Evolutionary conservation across 139 green algal species (phyloP).

Genomic region (Chlorella sp.): DNA sequence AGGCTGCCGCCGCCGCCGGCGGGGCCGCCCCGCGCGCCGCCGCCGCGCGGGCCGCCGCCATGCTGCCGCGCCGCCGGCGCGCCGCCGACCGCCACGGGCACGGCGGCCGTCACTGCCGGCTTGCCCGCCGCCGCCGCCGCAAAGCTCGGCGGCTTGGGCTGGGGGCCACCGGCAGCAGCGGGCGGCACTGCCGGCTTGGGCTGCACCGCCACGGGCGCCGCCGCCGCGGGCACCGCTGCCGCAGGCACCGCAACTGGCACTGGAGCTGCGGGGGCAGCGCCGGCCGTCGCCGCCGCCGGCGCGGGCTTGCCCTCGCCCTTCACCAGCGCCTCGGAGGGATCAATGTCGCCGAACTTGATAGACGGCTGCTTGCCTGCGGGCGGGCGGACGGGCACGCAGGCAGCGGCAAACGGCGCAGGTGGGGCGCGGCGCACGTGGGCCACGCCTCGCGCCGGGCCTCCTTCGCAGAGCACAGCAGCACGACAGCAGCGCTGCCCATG

Average conservation of each 20-base stretch:
- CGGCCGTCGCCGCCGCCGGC: no score
- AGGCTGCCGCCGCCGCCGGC: no score
- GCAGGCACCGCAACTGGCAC: neutral
- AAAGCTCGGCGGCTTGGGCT: slow-evolving; percentile 15
- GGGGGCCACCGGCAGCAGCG: neutral
- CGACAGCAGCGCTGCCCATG: neutral
- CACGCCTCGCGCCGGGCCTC: no score
- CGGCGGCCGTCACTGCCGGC: neutral
- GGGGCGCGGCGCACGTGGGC: neutral
- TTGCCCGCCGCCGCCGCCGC: neutral
- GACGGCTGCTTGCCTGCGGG: slow-evolving; percentile 19
- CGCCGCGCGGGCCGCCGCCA: neutral
- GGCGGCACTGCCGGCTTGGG: slow-evolving; percentile 5
- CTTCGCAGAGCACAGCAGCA: neutral
- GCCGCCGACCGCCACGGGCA: neutral
- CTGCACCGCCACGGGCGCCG: neutral
- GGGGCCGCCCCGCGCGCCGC: neutral
- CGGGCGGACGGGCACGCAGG: neutral
- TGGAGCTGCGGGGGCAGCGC: neutral
- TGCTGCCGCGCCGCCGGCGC: slow-evolving; percentile 2
- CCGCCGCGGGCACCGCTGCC: neutral
- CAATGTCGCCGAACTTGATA: slow-evolving; percentile 36
- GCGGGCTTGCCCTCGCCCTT: neutral
- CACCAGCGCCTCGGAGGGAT: slow-evolving; percentile 24
- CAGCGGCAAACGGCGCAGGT: neutral